phyloP scores from a whole-genome alignment of 352 stramenopile species.

The Peronospora tabacina region DNA sequence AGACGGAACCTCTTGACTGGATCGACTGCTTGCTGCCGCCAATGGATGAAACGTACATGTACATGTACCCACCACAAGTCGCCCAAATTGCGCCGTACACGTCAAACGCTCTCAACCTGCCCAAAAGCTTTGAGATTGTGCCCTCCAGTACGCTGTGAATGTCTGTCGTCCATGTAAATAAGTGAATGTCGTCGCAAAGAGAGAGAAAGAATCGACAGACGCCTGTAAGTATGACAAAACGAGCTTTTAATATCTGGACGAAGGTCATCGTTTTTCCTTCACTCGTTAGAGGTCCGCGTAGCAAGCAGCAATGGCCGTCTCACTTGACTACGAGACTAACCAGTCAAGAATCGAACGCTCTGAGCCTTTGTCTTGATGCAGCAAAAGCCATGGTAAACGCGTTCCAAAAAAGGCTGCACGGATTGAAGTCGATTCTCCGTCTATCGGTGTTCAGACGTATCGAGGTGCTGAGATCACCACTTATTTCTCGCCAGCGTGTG shows the following conservation, averaged over 20 bases:
- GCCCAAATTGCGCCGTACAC: slow-evolving; percentile 10
- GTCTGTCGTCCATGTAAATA: slow-evolving; percentile 12
- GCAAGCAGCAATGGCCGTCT: neutral
- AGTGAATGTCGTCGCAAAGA: slow-evolving; percentile 7
- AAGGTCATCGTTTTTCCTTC: slow-evolving; percentile 2
- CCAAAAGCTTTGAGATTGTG: slow-evolving; percentile 35
- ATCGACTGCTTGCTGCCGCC: slow-evolving; percentile 47
- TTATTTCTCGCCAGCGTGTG: neutral
- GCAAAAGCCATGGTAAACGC: neutral
- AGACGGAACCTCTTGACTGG: slow-evolving; percentile 42
- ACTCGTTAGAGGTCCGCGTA: neutral
- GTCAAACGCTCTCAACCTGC: slow-evolving; percentile 11
- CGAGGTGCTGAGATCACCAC: neutral
- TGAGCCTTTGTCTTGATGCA: slow-evolving; percentile 4
- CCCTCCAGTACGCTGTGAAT: slow-evolving; percentile 19
- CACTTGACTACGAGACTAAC: neutral
- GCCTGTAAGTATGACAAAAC: slow-evolving; percentile 21
- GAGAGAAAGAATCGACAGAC: slow-evolving; percentile 5
- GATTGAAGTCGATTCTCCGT: neutral
- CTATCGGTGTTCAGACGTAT: neutral
- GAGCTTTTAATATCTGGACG: too few species aligned
- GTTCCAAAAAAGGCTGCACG: neutral
- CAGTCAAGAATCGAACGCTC: neutral
- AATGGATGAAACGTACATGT: slow-evolving; percentile 34
- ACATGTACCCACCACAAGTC: slow-evolving; percentile 27